A percentile compares a stretch with the other conserved stretches of the same genome.
These are phyloP conservation scores for Fusarium illudens DNA, from an alignment of 2,329 filamentous ascomycete genomes.

Conservation along the genomic window DNA sequence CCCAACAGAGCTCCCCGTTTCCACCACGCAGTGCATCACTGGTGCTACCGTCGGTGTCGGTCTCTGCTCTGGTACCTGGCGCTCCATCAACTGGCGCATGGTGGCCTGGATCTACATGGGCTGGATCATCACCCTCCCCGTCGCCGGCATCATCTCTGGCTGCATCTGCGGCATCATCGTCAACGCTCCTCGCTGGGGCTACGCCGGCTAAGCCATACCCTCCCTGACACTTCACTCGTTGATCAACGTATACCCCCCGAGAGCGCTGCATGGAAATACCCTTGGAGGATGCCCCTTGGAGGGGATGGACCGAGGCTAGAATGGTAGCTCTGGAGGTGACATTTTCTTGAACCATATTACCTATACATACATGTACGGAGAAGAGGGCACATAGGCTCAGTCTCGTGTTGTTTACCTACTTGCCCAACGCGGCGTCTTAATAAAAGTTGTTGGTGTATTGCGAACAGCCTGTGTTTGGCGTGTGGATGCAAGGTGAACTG, in stretches of 20 bases:
- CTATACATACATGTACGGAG: not conserved
- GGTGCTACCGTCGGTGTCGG: constrained; percentile 70
- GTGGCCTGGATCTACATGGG: constrained; percentile 67
- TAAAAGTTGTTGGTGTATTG: constrained; percentile 6
- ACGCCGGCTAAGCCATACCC: constrained; percentile 16
- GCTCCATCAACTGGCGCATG: constrained; percentile 71
- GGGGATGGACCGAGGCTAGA: not conserved
- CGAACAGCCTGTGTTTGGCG: too few relatives aligned
- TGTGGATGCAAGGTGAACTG: too few relatives aligned
- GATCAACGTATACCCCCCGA: constrained; percentile 1
- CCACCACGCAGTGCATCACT: constrained; percentile 71
- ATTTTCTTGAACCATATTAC: not conserved
- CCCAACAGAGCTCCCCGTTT: constrained; percentile 63
- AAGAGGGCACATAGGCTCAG: not conserved
- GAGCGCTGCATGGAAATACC: not conserved
- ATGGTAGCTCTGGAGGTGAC: not conserved
- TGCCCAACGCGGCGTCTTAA: constrained; percentile 1
- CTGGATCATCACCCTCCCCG: constrained; percentile 69
- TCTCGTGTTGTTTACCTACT: constrained; percentile 6
- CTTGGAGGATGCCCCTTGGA: not conserved
- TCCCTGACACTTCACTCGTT: not conserved
- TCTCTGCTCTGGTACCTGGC: constrained; percentile 66
- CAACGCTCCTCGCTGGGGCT: constrained; percentile 64
- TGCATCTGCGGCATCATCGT: constrained; percentile 69
- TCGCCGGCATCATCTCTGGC: constrained; percentile 65